These are phyloP conservation scores for Penicillium pulvis DNA, from an alignment of 495 filamentous ascomycete species.

Conservation along the genomic window DNA sequence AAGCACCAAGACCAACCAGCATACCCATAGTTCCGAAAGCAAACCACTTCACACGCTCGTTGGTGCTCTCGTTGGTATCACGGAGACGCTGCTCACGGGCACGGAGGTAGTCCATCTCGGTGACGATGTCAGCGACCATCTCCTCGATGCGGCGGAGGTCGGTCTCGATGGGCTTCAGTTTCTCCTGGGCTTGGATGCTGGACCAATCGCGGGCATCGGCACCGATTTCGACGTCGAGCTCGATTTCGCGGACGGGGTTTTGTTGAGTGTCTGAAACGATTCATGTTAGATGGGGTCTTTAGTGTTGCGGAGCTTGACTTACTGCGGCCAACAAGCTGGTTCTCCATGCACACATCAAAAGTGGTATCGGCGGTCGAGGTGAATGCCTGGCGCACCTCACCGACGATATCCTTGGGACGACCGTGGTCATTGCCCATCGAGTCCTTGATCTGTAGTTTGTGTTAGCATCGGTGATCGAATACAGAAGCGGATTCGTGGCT, in stretches of 20 bases:
- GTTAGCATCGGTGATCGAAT: neutral
- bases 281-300: neutral
- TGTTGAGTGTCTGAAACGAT: conserved; percentile 32
- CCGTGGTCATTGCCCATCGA: conserved; percentile 94
- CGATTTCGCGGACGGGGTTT: conserved; percentile 75
- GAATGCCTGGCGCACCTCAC: conserved; percentile 91
- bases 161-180: conserved; percentile 95
- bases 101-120: conserved; percentile 91
- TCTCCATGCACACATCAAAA: conserved; percentile 98
- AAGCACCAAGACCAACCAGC: conserved; percentile 84
- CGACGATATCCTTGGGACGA: conserved; percentile 83
- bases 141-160: conserved; percentile 93
- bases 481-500: neutral
- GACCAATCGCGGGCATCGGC: conserved; percentile 99
- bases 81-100: conserved; percentile 89
- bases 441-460: conserved; percentile 77
- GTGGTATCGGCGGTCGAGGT: conserved; percentile 92
- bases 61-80: conserved; percentile 99
- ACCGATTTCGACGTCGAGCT: conserved; percentile 98
- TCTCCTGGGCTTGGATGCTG: conserved; percentile 93
- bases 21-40: conserved; percentile 93
- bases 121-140: conserved; percentile 76
- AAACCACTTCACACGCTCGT: conserved; percentile 98
- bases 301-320: conserved; percentile 32
- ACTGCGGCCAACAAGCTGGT: conserved; percentile 67